Evolutionary conservation across 176 grass and related monocot genomes (phyloP).

Genomic region (Microstegium vimineum): DNA sequence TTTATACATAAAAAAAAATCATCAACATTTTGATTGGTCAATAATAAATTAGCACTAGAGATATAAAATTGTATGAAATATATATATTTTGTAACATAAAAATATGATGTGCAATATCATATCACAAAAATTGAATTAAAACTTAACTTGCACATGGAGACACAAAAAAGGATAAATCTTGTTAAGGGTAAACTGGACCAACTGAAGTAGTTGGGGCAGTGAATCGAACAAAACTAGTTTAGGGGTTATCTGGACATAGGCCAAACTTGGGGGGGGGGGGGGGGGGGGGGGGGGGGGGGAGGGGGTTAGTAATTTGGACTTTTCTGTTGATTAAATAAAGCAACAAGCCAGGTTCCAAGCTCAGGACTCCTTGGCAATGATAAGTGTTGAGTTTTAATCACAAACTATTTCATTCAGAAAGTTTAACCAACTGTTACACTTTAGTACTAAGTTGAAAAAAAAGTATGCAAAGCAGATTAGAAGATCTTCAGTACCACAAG

Average conservation of each 20-base stretch:
- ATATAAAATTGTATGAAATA: too few species aligned
- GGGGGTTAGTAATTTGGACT: background rate
- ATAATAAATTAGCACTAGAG: too few species aligned
- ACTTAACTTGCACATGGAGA: background rate
- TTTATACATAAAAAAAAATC: too few species aligned
- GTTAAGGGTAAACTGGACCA: background rate
- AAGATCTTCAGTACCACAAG: conserved; percentile 43
- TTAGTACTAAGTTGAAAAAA: background rate
- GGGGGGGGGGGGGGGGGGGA: too few species aligned
- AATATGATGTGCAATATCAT: too few species aligned
- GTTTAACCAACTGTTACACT: background rate
- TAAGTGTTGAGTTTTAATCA: background rate
- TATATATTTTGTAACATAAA: too few species aligned
- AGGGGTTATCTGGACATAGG: background rate
- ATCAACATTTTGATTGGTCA: too few species aligned
- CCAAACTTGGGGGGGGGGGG: background rate
- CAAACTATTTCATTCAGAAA: background rate
- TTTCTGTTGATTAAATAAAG: background rate
- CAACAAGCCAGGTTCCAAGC: background rate
- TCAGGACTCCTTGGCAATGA: background rate
- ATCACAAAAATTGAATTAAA: too few species aligned
- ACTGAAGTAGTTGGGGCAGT: background rate
- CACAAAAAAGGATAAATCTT: background rate
- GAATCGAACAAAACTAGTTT: background rate
- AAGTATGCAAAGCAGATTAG: background rate